phyloP scores from a whole-genome alignment of 768 basidiomycete genomes.

The Gloeophyllum trabeum region DNA sequence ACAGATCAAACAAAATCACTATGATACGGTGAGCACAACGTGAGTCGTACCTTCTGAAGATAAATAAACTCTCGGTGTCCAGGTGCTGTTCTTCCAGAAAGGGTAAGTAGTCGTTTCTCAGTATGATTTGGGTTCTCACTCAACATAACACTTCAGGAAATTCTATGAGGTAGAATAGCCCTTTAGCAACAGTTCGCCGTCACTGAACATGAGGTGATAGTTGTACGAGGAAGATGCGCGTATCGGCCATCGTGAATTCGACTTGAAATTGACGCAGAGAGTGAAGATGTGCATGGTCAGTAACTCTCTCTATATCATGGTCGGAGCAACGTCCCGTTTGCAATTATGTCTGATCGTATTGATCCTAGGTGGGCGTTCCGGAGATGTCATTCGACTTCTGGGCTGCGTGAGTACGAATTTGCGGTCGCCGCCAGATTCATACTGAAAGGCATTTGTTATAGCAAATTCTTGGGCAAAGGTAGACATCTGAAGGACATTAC shows the following conservation, averaged over 20 bases:
- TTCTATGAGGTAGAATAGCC: conserved; percentile 53
- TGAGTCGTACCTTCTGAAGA: conserved; percentile 9
- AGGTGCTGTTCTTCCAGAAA: conserved; percentile 97
- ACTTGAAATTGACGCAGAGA: conserved; percentile 80
- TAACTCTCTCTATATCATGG: neutral
- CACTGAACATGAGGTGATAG: conserved; percentile 13
- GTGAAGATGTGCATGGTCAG: conserved; percentile 99
- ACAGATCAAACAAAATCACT: conserved; percentile 95
- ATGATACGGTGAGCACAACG: conserved; percentile 71
- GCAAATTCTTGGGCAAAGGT: conserved; percentile 81
- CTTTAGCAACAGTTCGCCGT: neutral
- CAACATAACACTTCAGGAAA: conserved; percentile 39
- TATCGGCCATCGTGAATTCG: conserved; percentile 89
- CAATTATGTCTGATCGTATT: neutral
- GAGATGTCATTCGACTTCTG: conserved; percentile 90
- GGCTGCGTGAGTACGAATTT: conserved; percentile 77
- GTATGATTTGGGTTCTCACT: conserved; percentile 11
- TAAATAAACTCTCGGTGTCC: conserved; percentile 6
- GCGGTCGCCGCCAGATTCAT: no score
- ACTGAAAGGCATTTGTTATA: conserved; percentile 17
- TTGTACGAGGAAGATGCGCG: conserved; percentile 96
- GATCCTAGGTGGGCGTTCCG: conserved; percentile 78
- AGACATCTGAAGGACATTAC: no score
- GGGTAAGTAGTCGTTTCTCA: conserved; percentile 36
- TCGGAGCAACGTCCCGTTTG: neutral